Evolutionary conservation across 257 asterid species (phyloP), one percentile per base, ranked within the genome.

Genomic region (Nicotiana undulata): DNA sequence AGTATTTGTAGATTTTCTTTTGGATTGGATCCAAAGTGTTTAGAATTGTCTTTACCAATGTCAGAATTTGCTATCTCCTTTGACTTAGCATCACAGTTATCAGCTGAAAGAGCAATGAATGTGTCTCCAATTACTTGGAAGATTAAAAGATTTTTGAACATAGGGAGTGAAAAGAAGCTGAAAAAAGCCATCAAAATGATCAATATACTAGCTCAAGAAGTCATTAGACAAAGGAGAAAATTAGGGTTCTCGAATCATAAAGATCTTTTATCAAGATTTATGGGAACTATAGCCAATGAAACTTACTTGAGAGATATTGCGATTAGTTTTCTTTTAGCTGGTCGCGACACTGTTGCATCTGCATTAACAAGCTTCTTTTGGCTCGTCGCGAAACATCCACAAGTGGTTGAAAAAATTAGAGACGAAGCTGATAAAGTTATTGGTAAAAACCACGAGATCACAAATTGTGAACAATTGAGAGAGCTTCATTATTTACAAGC

Each of bases 1-100:
- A 75, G 86, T 59, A 88, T 88, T 26, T 88, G 89, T n/a, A 88
- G 75, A 75, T 85, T 88, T 49, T 88, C 91, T 0, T 88, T 88
- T 75, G 91, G 89, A 28, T 65, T 88, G 24, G 91, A 88, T 82
- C 91, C 89, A 4, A 88, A 83, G 17, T 83, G 91, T 56, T 37
- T 88, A 58, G 89, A 86, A 20, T 52, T 86, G 3, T 79, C 88
- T 32, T 31, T 86, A 8, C 89, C 89, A 20, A 31, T 87, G 9
- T 88, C 89, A 9, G 82, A 88, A 64, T 88, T 88, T 40, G 89
- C 87, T 13, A 49, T 56, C 11, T 84, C 87, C 0, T 86, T 88
- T 44, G 89, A 88, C 70, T 49, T 81, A 28, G 91, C 91, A 0
- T 88, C 91, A 6, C 85, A 81, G 63, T 75, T 88, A 77, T 88